Evolutionary conservation across 2,329 filamentous ascomycete species (phyloP).

Genomic region (Phialophora verrucosa): DNA sequence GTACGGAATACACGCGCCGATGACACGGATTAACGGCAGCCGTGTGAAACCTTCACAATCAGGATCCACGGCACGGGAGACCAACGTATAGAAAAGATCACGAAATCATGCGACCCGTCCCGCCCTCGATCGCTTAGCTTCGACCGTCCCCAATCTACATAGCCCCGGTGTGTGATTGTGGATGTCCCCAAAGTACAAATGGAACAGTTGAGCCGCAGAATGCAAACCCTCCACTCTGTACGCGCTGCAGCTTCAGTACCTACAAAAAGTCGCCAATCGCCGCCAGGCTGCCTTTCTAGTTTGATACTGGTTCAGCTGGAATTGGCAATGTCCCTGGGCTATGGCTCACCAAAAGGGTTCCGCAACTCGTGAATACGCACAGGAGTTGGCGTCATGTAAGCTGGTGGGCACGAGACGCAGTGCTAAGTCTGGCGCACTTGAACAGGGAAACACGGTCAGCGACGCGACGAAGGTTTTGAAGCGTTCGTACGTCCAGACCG

Average conservation of each 20-base stretch:
- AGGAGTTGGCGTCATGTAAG: not conserved
- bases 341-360: not conserved
- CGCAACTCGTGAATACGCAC: not conserved
- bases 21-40: too few relatives aligned
- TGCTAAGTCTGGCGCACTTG: not conserved
- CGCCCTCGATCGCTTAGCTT: not conserved
- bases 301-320: not conserved
- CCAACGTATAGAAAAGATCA: too few relatives aligned
- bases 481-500: not conserved
- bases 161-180: not conserved
- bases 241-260: not conserved
- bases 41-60: not conserved
- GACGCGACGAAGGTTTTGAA: not conserved
- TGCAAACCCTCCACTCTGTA: not conserved
- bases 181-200: not conserved
- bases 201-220: not conserved
- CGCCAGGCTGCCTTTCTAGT: not conserved
- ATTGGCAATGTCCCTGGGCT: not conserved
- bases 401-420: not conserved
- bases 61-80: too few relatives aligned
- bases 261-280: not conserved
- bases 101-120: not conserved
- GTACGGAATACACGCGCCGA: too few relatives aligned
- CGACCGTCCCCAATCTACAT: not conserved
- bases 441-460: not conserved